Conservation (phyloP, 2,329 filamentous ascomycete genomes). For the Ophiostoma himal-ulmi region DNA sequence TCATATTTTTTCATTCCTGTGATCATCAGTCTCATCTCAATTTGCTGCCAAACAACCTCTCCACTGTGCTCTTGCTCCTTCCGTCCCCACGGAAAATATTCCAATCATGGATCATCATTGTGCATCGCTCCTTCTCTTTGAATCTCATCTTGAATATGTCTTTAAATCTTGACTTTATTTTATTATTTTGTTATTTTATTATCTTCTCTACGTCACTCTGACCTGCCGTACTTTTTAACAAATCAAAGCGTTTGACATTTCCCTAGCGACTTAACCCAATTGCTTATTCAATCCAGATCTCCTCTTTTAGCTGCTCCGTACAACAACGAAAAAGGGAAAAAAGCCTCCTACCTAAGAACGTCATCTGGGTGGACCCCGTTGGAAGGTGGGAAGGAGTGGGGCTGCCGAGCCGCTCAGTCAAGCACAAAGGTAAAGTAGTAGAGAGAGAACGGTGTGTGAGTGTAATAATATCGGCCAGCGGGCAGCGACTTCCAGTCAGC, state of each 20-base stretch:
- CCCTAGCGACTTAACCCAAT: not conserved
- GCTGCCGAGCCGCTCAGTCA: constrained; percentile 10
- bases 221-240: not conserved
- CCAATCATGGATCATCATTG: not conserved
- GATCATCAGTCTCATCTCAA: not conserved
- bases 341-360: constrained; percentile 7
- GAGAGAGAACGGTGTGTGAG: constrained; percentile 6
- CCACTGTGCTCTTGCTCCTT: not conserved
- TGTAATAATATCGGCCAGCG: not conserved
- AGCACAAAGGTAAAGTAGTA: not conserved
- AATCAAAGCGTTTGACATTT: too few relatives aligned
- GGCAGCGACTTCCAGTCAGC: not conserved
- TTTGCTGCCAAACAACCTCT: not conserved
- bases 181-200: not conserved
- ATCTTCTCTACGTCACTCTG: not conserved
- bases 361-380: constrained; percentile 6
- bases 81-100: not conserved
- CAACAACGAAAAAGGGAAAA: not conserved
- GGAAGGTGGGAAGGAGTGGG: constrained; percentile 3
- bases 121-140: not conserved
- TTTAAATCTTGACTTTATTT: not conserved
- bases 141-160: not conserved
- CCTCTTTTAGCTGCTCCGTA: not conserved
- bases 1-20: not conserved
- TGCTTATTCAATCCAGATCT: not conserved